Evolutionary conservation across 2,329 filamentous ascomycete genomes (phyloP).

Genomic region (Lasiodiplodia hormozganensis): DNA sequence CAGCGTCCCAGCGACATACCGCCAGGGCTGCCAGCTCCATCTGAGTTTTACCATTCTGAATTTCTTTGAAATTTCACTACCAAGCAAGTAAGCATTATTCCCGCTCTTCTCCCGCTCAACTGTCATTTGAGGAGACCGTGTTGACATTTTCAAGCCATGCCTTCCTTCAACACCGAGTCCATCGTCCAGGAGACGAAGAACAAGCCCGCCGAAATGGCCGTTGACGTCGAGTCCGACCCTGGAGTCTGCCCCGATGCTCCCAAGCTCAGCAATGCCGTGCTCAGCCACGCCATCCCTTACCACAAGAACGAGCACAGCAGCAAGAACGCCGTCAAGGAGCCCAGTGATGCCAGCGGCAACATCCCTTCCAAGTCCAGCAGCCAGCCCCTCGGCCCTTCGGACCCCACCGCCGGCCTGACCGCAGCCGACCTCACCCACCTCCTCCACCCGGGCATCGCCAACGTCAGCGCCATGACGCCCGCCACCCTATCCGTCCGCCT

Average conservation of each 20-base stretch:
- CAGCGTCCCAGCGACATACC: too few species aligned
- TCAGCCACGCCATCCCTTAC: too few species aligned
- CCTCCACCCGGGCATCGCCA: not conserved
- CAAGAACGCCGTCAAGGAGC: too few species aligned
- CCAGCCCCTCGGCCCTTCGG: not conserved
- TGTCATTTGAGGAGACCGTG: too few species aligned
- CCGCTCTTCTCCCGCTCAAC: not conserved
- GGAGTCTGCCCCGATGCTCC: not conserved
- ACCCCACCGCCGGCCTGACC: not conserved
- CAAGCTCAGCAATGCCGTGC: not conserved
- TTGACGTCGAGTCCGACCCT: not conserved
- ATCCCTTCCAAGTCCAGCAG: not conserved
- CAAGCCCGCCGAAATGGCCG: not conserved
- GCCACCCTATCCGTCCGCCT: slow-evolving; percentile 33
- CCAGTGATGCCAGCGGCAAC: not conserved
- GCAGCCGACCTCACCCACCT: not conserved
- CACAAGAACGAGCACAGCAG: too few species aligned
- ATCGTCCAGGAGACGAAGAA: not conserved
- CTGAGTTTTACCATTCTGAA: too few species aligned
- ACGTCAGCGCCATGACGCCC: slow-evolving; percentile 2
- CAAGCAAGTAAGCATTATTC: not conserved
- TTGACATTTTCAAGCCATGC: not conserved
- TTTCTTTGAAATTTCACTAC: too few species aligned
- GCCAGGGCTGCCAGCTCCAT: too few species aligned
- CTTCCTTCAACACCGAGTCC: not conserved